Conservation (phyloP, 495 filamentous ascomycete genomes). For the Paragyromitra xinjiangensis region DNA sequence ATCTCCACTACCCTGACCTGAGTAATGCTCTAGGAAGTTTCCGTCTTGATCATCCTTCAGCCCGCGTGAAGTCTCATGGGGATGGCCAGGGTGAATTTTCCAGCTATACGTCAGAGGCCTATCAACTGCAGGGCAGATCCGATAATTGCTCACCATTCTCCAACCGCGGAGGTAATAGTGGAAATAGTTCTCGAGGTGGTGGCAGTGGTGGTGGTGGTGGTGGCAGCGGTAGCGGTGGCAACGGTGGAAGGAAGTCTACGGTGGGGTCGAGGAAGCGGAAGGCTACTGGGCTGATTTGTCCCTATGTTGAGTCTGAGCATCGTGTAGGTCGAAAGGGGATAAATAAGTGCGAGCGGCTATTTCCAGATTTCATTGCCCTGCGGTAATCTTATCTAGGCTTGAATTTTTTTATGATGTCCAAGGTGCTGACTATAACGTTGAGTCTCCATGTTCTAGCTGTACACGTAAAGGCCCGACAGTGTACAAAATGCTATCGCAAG, state of each 20-base stretch:
- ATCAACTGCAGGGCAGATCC: background rate
- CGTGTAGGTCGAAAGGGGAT: too few species aligned
- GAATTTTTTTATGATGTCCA: background rate
- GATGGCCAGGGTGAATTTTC: background rate
- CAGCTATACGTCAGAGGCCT: background rate
- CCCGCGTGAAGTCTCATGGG: background rate
- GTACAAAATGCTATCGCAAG: background rate
- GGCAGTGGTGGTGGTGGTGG: background rate
- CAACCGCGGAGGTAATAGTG: too few species aligned
- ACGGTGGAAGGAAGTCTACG: background rate
- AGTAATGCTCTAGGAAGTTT: background rate
- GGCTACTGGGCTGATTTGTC: background rate
- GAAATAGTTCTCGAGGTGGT: background rate
- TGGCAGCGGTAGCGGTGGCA: background rate
- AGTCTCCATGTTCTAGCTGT: background rate
- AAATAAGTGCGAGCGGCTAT: background rate
- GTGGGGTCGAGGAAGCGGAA: background rate
- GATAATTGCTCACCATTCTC: background rate
- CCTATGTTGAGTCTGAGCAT: background rate
- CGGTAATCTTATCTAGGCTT: background rate
- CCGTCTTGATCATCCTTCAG: background rate
- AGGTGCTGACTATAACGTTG: background rate
- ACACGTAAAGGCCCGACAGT: background rate
- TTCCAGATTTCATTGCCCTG: background rate
- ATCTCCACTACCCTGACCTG: too few species aligned